phyloP scores from a whole-genome alignment of 1,284 basidiomycete species.

The Rhodotorula mucilaginosa region DNA sequence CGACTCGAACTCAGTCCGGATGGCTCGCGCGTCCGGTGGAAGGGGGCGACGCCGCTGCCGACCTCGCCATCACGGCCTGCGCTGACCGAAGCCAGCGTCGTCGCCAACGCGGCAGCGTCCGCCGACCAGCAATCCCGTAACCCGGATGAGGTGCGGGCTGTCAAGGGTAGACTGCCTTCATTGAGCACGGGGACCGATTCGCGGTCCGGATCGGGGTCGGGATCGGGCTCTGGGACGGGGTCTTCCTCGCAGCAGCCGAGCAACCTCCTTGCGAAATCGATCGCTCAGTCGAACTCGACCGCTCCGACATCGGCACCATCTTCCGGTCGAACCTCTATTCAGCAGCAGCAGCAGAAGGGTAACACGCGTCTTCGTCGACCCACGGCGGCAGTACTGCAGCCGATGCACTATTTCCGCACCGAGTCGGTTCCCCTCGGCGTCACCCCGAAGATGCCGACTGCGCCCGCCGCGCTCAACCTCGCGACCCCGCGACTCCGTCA shows the following conservation, averaged over 20 bases:
- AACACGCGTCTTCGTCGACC: neutral
- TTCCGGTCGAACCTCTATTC: neutral
- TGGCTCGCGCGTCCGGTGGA: constrained; percentile 34
- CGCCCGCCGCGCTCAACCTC: no score
- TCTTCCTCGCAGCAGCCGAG: constrained; percentile 4
- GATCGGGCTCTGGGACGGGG: neutral
- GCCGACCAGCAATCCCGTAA: neutral
- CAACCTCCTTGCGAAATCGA: neutral
- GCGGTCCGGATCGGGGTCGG: neutral
- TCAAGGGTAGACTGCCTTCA: neutral
- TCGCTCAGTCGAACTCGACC: constrained; percentile 5
- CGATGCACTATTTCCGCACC: constrained; percentile 14
- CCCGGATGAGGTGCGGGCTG: neutral
- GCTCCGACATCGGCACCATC: constrained; percentile 4
- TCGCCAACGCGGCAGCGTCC: neutral
- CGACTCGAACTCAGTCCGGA: constrained; percentile 31
- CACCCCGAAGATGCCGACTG: no score
- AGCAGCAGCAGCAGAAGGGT: neutral
- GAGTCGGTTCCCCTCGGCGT: neutral
- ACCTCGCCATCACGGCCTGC: neutral
- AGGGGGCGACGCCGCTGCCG: neutral
- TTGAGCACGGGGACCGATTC: neutral
- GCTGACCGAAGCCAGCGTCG: neutral
- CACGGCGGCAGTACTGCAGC: constrained; percentile 18
- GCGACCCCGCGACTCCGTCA: no score